These are phyloP conservation scores for Pichia occidentalis DNA, from an alignment of 805 yeast species.

Conservation along the genomic window DNA sequence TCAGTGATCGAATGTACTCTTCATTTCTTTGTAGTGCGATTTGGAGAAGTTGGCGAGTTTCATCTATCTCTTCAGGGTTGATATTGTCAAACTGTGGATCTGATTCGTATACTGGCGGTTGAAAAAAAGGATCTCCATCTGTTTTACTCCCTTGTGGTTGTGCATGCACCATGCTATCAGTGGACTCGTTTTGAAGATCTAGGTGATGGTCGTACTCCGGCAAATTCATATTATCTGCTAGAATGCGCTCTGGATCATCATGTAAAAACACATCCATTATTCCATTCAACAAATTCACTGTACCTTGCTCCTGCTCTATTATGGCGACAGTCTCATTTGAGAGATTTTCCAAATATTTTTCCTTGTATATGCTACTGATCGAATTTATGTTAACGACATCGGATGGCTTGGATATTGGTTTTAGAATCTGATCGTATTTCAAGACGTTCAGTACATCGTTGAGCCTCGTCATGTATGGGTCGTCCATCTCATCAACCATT, in stretches of 20 bases:
- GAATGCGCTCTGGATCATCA: slow-evolving; percentile 67
- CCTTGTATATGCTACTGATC: slow-evolving; percentile 57
- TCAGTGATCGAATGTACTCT: slow-evolving; percentile 77
- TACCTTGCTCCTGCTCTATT: slow-evolving; percentile 75
- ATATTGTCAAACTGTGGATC: slow-evolving; percentile 45
- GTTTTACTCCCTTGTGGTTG: slow-evolving; percentile 13
- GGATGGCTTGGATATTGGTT: slow-evolving; percentile 75
- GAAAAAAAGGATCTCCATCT: slow-evolving; percentile 55
- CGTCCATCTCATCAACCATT: slow-evolving; percentile 17
- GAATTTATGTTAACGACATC: slow-evolving; percentile 71
- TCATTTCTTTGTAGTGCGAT: slow-evolving; percentile 77
- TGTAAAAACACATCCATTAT: slow-evolving; percentile 78
- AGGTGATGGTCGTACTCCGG: slow-evolving; percentile 67
- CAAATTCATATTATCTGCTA: slow-evolving; percentile 58
- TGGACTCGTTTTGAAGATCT: slow-evolving; percentile 24
- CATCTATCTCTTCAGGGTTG: slow-evolving; percentile 54
- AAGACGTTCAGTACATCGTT: slow-evolving; percentile 39
- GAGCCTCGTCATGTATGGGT: slow-evolving; percentile 10
- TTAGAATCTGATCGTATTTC: slow-evolving; percentile 52
- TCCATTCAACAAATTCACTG: slow-evolving; percentile 62
- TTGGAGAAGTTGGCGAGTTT: slow-evolving; percentile 65
- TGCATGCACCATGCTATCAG: neutral
- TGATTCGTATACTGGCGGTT: slow-evolving; percentile 44
- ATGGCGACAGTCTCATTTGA: slow-evolving; percentile 69
- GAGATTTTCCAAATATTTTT: slow-evolving; percentile 47